Evolutionary conservation across 2,329 filamentous ascomycete genomes (phyloP).

Genomic region (Penicillium sp.): DNA sequence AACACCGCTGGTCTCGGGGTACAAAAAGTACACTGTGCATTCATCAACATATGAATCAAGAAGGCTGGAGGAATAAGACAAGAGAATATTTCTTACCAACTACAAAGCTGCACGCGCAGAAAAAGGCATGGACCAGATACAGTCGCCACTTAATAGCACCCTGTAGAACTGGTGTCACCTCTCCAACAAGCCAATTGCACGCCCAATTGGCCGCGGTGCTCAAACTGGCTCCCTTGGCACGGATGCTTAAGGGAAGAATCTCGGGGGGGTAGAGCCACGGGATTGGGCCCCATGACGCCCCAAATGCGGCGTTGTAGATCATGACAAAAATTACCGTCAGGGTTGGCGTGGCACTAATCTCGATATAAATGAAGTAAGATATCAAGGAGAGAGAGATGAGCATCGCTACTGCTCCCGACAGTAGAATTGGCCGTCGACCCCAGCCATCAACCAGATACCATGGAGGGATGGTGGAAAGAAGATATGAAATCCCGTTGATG

Average conservation of each 20-base stretch:
- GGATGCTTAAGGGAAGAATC: constrained; percentile 93
- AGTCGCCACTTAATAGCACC: constrained; percentile 90
- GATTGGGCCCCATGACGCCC: constrained; percentile 96
- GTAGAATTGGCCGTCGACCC: constrained; percentile 83
- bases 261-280: constrained; percentile 99
- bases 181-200: constrained; percentile 95
- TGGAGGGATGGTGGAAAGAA: constrained; percentile 87
- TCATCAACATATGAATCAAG: not conserved
- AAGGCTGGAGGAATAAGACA: not conserved
- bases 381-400: constrained; percentile 82
- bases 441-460: constrained; percentile 96
- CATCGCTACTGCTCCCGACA: constrained; percentile 90
- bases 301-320: constrained; percentile 97
- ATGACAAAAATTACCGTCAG: constrained; percentile 94
- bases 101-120: constrained; percentile 92
- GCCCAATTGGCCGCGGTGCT: constrained; percentile 98
- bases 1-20: constrained; percentile 94
- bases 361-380: constrained; percentile 92
- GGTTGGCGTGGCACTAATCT: constrained; percentile 72
- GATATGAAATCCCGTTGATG: constrained; percentile 88
- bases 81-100: constrained; percentile 67
- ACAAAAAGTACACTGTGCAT: constrained; percentile 84
- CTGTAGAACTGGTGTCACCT: constrained; percentile 91
- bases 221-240: constrained; percentile 93
- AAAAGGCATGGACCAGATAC: constrained; percentile 94